Evolutionary conservation across 148 eudicot species (phyloP).

Genomic region (Rhododendron griersonianum): DNA sequence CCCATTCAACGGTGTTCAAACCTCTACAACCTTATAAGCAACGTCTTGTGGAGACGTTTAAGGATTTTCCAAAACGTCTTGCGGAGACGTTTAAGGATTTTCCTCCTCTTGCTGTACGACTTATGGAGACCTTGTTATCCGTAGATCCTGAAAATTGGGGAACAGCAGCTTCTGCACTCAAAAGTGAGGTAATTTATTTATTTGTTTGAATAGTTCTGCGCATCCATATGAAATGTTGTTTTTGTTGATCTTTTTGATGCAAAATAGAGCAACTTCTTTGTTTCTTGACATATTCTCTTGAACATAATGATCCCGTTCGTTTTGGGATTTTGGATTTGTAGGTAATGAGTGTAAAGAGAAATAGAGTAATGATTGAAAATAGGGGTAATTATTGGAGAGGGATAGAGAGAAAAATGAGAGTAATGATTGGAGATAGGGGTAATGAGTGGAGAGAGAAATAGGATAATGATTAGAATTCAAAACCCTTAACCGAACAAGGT

Average conservation of each 20-base stretch:
- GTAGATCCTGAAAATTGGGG: constrained; percentile 73
- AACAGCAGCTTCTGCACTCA: constrained; percentile 67
- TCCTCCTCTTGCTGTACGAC: constrained; percentile 50
- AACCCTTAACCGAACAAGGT: too few relatives aligned
- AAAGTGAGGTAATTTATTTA: constrained; percentile 51
- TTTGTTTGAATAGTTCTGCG: neutral
- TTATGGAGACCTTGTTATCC: constrained; percentile 75
- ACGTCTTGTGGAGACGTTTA: constrained; percentile 50
- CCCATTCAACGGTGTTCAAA: constrained; percentile 62
- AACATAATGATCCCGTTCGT: neutral
- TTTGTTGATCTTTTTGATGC: neutral
- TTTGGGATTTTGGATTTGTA: too few relatives aligned
- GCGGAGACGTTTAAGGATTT: constrained; percentile 53
- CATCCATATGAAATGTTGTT: neutral
- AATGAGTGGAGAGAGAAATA: too few relatives aligned
- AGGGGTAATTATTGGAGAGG: too few relatives aligned
- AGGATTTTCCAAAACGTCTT: constrained; percentile 54
- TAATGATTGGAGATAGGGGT: too few relatives aligned
- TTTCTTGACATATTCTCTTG: neutral
- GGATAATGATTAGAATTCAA: too few relatives aligned
- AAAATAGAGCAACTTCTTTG: neutral
- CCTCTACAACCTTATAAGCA: constrained; percentile 60
- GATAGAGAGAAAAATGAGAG: too few relatives aligned
- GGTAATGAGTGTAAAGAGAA: too few relatives aligned
- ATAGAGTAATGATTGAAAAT: too few relatives aligned